These are phyloP conservation scores for Xylaria sp. DNA, from an alignment of 2,329 filamentous ascomycete genomes.

Conservation along the genomic window DNA sequence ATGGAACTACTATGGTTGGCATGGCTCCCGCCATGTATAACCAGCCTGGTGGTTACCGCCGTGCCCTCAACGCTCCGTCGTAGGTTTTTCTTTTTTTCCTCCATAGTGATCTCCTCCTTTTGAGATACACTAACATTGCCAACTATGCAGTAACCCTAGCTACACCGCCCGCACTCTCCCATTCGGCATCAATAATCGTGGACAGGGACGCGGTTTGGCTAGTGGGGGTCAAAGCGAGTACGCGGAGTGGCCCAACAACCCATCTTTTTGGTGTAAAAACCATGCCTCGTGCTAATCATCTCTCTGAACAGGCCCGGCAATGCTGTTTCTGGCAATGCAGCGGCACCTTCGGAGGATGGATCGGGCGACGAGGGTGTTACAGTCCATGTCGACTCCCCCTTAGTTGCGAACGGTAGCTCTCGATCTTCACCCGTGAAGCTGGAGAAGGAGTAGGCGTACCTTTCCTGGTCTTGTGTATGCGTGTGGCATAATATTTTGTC, in stretches of 20 bases:
- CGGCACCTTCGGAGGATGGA: slow-evolving; percentile 57
- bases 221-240: slow-evolving; percentile 39
- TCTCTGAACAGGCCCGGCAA: slow-evolving; percentile 55
- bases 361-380: slow-evolving; percentile 64
- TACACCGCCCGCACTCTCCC: slow-evolving; percentile 32
- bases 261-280: background rate
- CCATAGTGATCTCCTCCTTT: background rate
- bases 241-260: slow-evolving; percentile 32
- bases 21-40: slow-evolving; percentile 62
- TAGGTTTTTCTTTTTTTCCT: slow-evolving; percentile 34
- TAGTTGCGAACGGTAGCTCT: slow-evolving; percentile 56
- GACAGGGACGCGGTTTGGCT: slow-evolving; percentile 36
- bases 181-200: slow-evolving; percentile 32
- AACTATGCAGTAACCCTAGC: slow-evolving; percentile 29
- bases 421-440: slow-evolving; percentile 61
- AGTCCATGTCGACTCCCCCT: slow-evolving; percentile 62
- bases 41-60: slow-evolving; percentile 52
- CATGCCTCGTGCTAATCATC: slow-evolving; percentile 44
- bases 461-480: slow-evolving; percentile 39
- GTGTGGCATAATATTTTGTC: slow-evolving; percentile 42
- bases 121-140: slow-evolving; percentile 21
- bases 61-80: slow-evolving; percentile 42
- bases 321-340: slow-evolving; percentile 53
- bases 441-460: slow-evolving; percentile 51
- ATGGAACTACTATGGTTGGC: slow-evolving; percentile 70